These are phyloP conservation scores for Pseudocercospora crystallina DNA, from an alignment of 2,329 filamentous ascomycete species.

Conservation along the genomic window DNA sequence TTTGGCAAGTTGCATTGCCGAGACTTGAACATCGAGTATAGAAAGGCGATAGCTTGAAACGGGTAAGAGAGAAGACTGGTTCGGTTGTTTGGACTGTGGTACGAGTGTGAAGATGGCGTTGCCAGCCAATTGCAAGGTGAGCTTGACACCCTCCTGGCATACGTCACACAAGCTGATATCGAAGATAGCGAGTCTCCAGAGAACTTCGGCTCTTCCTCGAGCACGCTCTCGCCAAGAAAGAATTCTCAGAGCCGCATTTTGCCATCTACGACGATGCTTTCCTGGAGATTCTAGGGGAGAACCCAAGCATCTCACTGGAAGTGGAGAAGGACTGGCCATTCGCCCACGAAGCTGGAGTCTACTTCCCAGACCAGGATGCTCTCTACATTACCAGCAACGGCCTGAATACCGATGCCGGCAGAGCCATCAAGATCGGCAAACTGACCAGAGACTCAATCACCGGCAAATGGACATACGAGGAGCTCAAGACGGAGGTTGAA, in stretches of 20 bases:
- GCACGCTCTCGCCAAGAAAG: conserved; percentile 12
- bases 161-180: conserved; percentile 2
- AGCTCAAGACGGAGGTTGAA: conserved; percentile 36
- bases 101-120: conserved; percentile 9
- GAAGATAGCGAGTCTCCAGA: conserved; percentile 14
- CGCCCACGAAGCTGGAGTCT: conserved; percentile 43
- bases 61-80: too few relatives aligned
- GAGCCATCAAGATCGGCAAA: conserved; percentile 30
- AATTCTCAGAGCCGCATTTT: conserved; percentile 24
- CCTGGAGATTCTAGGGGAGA: conserved; percentile 26
- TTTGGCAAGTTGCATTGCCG: too few relatives aligned
- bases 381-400: conserved; percentile 46
- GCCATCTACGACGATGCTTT: conserved; percentile 31
- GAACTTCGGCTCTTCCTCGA: conserved; percentile 12
- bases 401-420: conserved; percentile 14
- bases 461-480: conserved; percentile 45
- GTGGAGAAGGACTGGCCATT: conserved; percentile 30
- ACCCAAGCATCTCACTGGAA: conserved; percentile 23
- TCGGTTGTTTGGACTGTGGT: too few relatives aligned
- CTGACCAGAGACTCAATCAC: conserved; percentile 17
- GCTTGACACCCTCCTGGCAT: not conserved
- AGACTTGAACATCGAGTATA: too few relatives aligned
- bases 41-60: too few relatives aligned
- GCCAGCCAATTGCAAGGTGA: conserved; percentile 21
- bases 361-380: conserved; percentile 36